A percentile compares a stretch with the other conserved stretches of the same genome.
Conservation (phyloP, 2,329 filamentous ascomycete genomes). For the Arthroderma sp. region DNA sequence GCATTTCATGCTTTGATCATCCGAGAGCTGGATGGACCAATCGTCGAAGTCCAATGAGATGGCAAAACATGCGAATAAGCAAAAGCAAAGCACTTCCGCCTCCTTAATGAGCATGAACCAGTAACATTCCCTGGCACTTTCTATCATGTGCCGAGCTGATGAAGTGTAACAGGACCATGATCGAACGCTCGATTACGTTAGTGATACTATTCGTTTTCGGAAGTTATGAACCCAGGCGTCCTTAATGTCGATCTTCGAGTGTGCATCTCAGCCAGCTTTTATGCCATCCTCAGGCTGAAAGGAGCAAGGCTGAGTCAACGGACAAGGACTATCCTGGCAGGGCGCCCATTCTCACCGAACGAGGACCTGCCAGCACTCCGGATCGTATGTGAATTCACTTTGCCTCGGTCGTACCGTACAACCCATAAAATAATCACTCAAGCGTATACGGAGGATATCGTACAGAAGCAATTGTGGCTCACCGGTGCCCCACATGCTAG, state of each 20-base stretch:
- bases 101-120: background rate
- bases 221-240: background rate
- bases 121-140: background rate
- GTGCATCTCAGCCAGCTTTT: background rate
- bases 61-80: background rate
- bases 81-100: background rate
- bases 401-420: background rate
- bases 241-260: background rate
- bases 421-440: background rate
- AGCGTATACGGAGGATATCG: background rate
- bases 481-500: background rate
- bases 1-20: background rate
- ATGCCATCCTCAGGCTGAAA: background rate
- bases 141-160: conserved; percentile 1
- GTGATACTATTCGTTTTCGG: background rate
- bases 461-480: background rate
- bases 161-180: background rate
- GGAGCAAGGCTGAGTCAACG: background rate
- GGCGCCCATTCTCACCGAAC: background rate
- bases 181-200: background rate
- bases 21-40: conserved; percentile 1
- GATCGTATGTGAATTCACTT: background rate
- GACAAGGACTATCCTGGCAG: background rate
- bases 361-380: background rate
- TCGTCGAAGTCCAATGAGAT: background rate